Percentiles rank a stretch among this genome's conserved stretches.
Evolutionary conservation across 2,329 filamentous ascomycete genomes (phyloP).

Genomic region (Pyricularia sp.): DNA sequence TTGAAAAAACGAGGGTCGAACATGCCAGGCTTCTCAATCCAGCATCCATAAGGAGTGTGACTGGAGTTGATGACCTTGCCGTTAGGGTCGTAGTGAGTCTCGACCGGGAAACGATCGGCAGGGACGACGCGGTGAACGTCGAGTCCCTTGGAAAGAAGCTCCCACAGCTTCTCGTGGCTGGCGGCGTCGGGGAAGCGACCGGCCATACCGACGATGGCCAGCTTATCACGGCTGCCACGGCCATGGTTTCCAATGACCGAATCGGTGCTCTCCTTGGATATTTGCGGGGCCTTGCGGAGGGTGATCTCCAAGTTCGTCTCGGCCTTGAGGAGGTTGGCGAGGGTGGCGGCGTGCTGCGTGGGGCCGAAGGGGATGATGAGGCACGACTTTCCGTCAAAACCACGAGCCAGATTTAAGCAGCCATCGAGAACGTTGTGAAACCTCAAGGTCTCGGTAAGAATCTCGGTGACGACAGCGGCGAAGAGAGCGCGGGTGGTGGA

Average conservation of each 20-base stretch:
- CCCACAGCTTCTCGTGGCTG: constrained; percentile 64
- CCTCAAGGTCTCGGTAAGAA: constrained; percentile 37
- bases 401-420: constrained; percentile 31
- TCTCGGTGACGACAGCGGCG: constrained; percentile 33
- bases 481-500: constrained; percentile 31
- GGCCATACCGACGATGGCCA: constrained; percentile 79
- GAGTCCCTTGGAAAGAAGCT: constrained; percentile 63
- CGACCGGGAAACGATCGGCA: constrained; percentile 62
- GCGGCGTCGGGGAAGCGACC: constrained; percentile 68
- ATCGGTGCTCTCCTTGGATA: constrained; percentile 22
- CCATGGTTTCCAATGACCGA: constrained; percentile 37
- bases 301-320: constrained; percentile 33
- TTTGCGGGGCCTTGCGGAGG: constrained; percentile 26
- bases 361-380: constrained; percentile 41
- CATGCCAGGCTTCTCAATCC: constrained; percentile 62
- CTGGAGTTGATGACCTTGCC: constrained; percentile 69
- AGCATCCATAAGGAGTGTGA: constrained; percentile 68
- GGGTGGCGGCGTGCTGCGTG: constrained; percentile 35
- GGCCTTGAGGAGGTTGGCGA: constrained; percentile 31
- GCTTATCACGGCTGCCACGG: constrained; percentile 47
- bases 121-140: constrained; percentile 64
- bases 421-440: constrained; percentile 39
- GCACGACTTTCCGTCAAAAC: constrained; percentile 28
- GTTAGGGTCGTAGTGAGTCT: constrained; percentile 61
- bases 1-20: constrained; percentile 84